phyloP scores from a whole-genome alignment of 2,329 filamentous ascomycete genomes.

The Aspergillus sp. region DNA sequence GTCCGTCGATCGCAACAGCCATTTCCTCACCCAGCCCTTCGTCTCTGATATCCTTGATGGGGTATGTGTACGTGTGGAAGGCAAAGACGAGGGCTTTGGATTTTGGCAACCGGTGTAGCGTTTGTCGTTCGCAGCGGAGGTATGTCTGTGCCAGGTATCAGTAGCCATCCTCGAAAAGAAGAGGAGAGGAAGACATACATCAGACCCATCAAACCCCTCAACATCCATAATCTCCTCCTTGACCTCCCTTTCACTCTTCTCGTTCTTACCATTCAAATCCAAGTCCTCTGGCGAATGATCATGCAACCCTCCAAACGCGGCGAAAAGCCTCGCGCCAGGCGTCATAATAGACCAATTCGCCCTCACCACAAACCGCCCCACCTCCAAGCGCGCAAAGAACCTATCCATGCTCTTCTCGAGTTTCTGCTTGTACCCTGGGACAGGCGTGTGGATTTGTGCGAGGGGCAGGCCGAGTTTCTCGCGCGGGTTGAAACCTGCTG shows the following conservation, averaged over 20 bases:
- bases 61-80: constrained; percentile 67
- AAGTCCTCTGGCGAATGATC: constrained; percentile 13
- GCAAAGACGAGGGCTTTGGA: constrained; percentile 62
- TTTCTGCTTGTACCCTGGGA: constrained; percentile 62
- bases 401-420: constrained; percentile 65
- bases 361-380: constrained; percentile 60
- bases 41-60: constrained; percentile 58
- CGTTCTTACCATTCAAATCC: constrained; percentile 19
- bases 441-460: constrained; percentile 61
- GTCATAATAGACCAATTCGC: constrained; percentile 56
- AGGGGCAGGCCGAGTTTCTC: constrained; percentile 59
- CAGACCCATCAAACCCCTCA: constrained; percentile 51
- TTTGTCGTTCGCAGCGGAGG: constrained; percentile 64
- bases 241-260: constrained; percentile 9
- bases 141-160: not conserved
- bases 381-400: constrained; percentile 60
- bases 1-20: constrained; percentile 62
- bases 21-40: constrained; percentile 61
- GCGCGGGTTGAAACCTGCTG: constrained; percentile 62
- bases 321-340: constrained; percentile 42
- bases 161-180: not conserved
- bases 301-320: constrained; percentile 44
- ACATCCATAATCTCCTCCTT: constrained; percentile 28
- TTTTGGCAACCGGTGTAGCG: constrained; percentile 61
- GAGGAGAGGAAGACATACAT: constrained; percentile 35